A percentile compares a stretch with the other conserved stretches of the same genome.
These are phyloP conservation scores for Xylariomycetidae sp. DNA, from an alignment of 2,329 filamentous ascomycete species.

Conservation along the genomic window DNA sequence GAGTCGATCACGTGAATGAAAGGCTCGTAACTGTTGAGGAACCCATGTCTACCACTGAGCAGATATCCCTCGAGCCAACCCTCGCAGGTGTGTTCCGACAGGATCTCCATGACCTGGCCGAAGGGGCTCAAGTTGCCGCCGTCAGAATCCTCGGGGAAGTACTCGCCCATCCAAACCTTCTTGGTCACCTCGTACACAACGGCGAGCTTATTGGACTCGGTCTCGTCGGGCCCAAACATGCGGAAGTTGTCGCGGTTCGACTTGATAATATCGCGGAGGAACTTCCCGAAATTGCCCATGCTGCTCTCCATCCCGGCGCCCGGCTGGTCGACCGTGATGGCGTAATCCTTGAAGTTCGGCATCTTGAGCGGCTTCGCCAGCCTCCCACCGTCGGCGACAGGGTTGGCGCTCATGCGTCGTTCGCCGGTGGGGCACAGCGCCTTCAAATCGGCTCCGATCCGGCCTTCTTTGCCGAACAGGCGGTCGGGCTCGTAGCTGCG, in stretches of 20 bases:
- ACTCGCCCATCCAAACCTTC: slow-evolving; percentile 77
- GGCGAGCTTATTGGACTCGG: slow-evolving; percentile 73
- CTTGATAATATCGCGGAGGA: slow-evolving; percentile 63
- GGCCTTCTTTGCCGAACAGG: slow-evolving; percentile 61
- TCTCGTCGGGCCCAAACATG: slow-evolving; percentile 75
- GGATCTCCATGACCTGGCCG: slow-evolving; percentile 77
- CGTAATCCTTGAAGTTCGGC: slow-evolving; percentile 67
- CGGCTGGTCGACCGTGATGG: slow-evolving; percentile 55
- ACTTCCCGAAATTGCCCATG: slow-evolving; percentile 66
- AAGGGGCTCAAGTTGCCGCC: slow-evolving; percentile 66
- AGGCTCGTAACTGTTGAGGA: slow-evolving; percentile 78
- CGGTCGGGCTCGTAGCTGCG: slow-evolving; percentile 69
- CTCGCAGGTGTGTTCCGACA: slow-evolving; percentile 77
- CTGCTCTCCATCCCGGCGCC: slow-evolving; percentile 54
- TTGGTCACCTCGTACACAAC: slow-evolving; percentile 69
- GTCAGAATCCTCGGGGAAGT: slow-evolving; percentile 70
- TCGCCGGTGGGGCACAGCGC: slow-evolving; percentile 61
- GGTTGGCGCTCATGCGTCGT: slow-evolving; percentile 72
- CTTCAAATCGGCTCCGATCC: slow-evolving; percentile 57
- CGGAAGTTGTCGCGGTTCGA: slow-evolving; percentile 66
- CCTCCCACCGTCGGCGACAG: slow-evolving; percentile 66
- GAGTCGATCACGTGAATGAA: slow-evolving; percentile 81
- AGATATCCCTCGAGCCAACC: slow-evolving; percentile 79
- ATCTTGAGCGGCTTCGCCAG: slow-evolving; percentile 63
- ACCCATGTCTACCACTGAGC: slow-evolving; percentile 67